Conservation (phyloP, 805 yeast species). For the Ogataea populi-albae region DNA sequence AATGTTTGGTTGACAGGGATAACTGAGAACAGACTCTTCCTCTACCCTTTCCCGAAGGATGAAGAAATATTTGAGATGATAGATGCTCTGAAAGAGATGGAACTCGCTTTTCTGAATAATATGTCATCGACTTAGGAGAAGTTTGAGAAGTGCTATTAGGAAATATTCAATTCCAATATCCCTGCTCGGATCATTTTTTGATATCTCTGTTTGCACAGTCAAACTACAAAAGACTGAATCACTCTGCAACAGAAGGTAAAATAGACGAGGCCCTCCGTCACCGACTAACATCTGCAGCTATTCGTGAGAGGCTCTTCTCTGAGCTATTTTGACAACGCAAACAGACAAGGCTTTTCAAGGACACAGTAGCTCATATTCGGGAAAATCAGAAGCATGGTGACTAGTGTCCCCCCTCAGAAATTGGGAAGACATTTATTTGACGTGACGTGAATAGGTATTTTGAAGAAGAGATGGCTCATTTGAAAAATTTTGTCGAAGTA, state of each 20-base stretch:
- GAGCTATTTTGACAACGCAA: conserved; percentile 1
- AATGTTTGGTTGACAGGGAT: neutral
- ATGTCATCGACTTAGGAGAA: neutral
- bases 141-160: neutral
- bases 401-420: neutral
- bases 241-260: neutral
- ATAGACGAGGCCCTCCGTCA: neutral
- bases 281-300: too few relatives aligned
- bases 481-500: too few relatives aligned
- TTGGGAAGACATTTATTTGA: neutral
- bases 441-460: too few relatives aligned
- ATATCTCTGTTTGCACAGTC: neutral
- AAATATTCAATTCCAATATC: neutral
- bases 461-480: too few relatives aligned
- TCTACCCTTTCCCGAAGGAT: conserved; percentile 1
- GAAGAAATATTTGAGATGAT: neutral
- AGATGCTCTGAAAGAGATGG: neutral
- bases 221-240: neutral
- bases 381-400: too few relatives aligned
- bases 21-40: neutral
- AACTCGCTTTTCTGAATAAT: neutral
- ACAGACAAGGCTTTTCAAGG: neutral
- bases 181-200: conserved; percentile 1
- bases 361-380: too few relatives aligned
- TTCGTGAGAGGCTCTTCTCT: neutral